Evolutionary conservation across 202 grass and related monocot genomes (phyloP), one percentile per base, ranked within the genome.

Genomic region (Zizania palustris): DNA sequence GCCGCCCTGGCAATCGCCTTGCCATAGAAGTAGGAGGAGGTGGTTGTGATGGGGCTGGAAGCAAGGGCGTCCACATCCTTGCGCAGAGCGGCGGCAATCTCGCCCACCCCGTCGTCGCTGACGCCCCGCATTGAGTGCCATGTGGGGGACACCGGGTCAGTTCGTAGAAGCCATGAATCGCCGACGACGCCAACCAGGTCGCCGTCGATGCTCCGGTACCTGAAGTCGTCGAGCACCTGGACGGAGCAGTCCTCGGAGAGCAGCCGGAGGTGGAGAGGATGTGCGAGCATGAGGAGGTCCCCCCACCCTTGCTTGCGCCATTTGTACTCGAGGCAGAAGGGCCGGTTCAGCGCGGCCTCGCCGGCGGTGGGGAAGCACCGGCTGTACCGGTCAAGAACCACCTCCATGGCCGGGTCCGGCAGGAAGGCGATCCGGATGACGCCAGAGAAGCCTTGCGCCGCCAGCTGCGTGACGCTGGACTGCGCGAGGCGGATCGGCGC

Each of bases 11-110:
- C 95, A 13, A 98, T 64, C 5, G 71, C 83, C 87, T 98, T 98
- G 6, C 95, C 95, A 57, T 94, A 98, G 78, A 94, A 98, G 82
- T 98, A 98, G 14, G 95, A 98, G 1, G 95, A 98, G 2, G 86
- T 74, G 46, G 91, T 98, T 0, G 87, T 79, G 74, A 98, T 87
- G 16, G 76, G 64, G 7, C 60, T 60, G 36, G 87, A 85, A 21
- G 65, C 54, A 0, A 98, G 89, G 43, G 64, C 74, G 35, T 82
- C 87, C 48, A 90, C 91, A 49, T 98, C 95, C 69, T 80, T 71
- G 73, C 59, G 78, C 8, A 98, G 87, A 65, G 87, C 87, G 40
- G 87, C 83, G 18, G 67, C 62, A 10, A 98, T 79, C 82, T 94
- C 91, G 5, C 62, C 21, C 20, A 81, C 82, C 20, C 95, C 85